Base-by-base conservation (phyloP, 768 basidiomycete species). In the Chalciporus piperatus region DNA sequence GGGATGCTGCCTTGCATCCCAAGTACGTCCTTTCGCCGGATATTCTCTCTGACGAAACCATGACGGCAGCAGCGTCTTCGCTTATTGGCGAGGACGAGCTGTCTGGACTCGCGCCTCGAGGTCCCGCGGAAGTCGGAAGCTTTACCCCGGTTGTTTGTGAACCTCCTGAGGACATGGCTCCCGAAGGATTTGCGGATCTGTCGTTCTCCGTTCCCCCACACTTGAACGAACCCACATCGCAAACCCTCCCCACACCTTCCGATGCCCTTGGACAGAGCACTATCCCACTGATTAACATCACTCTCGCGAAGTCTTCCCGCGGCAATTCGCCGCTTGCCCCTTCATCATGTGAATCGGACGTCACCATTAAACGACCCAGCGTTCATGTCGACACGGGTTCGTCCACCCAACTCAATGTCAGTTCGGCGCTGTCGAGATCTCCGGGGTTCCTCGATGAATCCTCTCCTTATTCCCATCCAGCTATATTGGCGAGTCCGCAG, bases 211-310 rank as follows among this genome's bases (percentile, higher is more conserved):
- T 55, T 50, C 59, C 45, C 44, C 46, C 22, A 33, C 55, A 52
- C 47, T 48, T 14, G 41, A 55, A 56, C 27, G 51, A 45, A 50
- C 25, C 53, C 52, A 46, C 53, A 51, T 43, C 19, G 14, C 44
- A 19, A 12, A 32, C 12, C 50, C 40, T 52, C 61, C 30, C 55
- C 50, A 53, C 56, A 48, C 48, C 20, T 30, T 54, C 46, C 19
- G 45, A 52, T n/a, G 45, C 45, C 22, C 45, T 51, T 45, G 59
- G 41, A 37, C 53, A 57, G 50, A 43, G 57, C 49, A 59, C 49
- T 25, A 63, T 66, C 50, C 66, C 65, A 50, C 65, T 58, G 39
- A 68, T 66, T 50, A 66, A 58, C 45, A 66, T 66, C 25, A 66
- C 66, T 35, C 57, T 68, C 37, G 32, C 65, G 10, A 66, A 57